These are phyloP conservation scores for Pythium pyrilobum DNA, from an alignment of 352 stramenopile species.

Conservation along the genomic window DNA sequence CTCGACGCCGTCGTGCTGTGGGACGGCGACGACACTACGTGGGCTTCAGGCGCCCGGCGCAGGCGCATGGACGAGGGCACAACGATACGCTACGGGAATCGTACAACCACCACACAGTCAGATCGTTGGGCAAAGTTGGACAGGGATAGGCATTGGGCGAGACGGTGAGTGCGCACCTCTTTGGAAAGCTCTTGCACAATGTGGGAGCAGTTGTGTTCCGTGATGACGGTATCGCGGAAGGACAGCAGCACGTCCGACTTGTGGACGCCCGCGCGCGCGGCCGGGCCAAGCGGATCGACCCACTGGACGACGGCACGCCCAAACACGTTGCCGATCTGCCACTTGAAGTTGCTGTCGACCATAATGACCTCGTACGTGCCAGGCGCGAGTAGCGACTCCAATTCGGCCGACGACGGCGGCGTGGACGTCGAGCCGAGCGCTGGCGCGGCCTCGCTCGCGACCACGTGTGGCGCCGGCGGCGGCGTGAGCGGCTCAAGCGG, in stretches of 20 bases:
- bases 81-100: constrained; percentile 33
- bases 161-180: constrained; percentile 33
- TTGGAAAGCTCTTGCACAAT: constrained; percentile 76
- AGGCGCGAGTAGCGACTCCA: constrained; percentile 46
- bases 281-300: constrained; percentile 59
- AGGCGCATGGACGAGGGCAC: constrained; percentile 69
- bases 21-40: constrained; percentile 14
- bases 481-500: constrained; percentile 48
- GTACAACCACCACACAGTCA: not conserved
- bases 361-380: constrained; percentile 83
- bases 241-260: constrained; percentile 82
- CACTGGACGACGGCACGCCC: constrained; percentile 75
- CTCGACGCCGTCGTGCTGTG: constrained; percentile 7
- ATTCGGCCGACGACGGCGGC: constrained; percentile 23
- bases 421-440: constrained; percentile 14
- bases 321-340: constrained; percentile 84
- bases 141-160: not conserved
- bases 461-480: constrained; percentile 9
- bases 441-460: not conserved
- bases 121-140: not conserved
- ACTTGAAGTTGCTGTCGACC: constrained; percentile 63
- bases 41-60: constrained; percentile 51
- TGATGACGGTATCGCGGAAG: constrained; percentile 68
- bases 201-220: constrained; percentile 66
- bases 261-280: constrained; percentile 64